A percentile compares a stretch with the other conserved stretches of the same genome.
Conservation (phyloP, 2,329 filamentous ascomycete genomes). For the Aotearoamyces nothofagi region DNA sequence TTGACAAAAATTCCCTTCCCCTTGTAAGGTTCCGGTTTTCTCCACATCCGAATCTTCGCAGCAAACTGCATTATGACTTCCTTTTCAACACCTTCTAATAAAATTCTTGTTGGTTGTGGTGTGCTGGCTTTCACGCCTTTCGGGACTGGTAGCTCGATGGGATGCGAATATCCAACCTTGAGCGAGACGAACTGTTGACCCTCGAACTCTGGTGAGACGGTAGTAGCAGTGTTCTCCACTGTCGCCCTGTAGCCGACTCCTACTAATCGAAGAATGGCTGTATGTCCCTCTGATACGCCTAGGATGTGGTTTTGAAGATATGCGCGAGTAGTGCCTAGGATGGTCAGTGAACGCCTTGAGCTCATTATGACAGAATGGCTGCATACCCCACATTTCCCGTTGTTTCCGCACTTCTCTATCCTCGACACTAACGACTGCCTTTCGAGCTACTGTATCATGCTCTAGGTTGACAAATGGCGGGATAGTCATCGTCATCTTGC, state of each 20-base stretch:
- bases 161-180: constrained; percentile 94
- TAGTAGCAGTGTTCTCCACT: constrained; percentile 61
- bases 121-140: constrained; percentile 71
- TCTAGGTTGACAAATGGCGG: constrained; percentile 63
- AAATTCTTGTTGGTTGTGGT: constrained; percentile 78
- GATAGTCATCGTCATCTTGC: constrained; percentile 63
- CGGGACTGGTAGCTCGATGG: constrained; percentile 79
- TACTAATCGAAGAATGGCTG: constrained; percentile 79
- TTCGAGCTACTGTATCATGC: constrained; percentile 46
- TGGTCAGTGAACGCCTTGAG: no score
- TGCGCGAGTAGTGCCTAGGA: constrained; percentile 69
- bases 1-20: constrained; percentile 98
- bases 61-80: constrained; percentile 84
- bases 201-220: constrained; percentile 49
- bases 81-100: constrained; percentile 79
- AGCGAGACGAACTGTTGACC: constrained; percentile 83
- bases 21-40: constrained; percentile 93
- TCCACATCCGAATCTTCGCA: constrained; percentile 75
- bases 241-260: constrained; percentile 91
- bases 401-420: constrained; percentile 58
- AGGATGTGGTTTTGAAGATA: constrained; percentile 84
- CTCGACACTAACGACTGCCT: constrained; percentile 53
- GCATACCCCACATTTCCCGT: constrained; percentile 85
- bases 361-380: no score
- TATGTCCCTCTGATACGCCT: constrained; percentile 92